Evolutionary conservation across 768 basidiomycete species (phyloP), one percentile per base, ranked within the genome.

Genomic region (Xerocomus potaroensis): DNA sequence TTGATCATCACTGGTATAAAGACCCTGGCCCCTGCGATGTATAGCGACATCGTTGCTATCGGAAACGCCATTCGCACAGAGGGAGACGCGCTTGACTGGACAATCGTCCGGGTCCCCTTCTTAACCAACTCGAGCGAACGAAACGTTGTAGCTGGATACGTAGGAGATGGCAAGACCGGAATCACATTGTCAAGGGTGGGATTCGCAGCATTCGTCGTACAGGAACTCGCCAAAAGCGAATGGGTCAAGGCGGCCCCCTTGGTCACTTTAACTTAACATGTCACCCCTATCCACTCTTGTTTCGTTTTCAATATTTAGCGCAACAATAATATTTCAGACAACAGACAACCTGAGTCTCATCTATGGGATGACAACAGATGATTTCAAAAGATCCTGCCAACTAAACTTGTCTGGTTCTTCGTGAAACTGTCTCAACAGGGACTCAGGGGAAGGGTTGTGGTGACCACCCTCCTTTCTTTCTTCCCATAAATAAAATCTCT

Each of bases 401-500:
- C 79, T 77, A 68, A 96, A 97, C 41, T 83, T 73, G 30, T 76
- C 71, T 3, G 91, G 91, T 24, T 71, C 73, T 59, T 91, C 83
- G 60, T 94, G 87, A 65, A 97, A 95, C 35, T 69, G 72, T 53
- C 68, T 73, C 59, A 94, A 61, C 42, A 91, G 64, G 36, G 71
- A 62, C 49, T 74, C 72, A 15, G 64, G 52, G 2, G 40, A 22
- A 2, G 29, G 36, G 14, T 43, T 33, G 5, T 32, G 44, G 11
- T 33, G 31, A 1, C 33, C 21, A 11, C 47, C 56, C 57, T 53
- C 51, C 22, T 16, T 46, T 15, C 59, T 52, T 35, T 62, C 65
- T 33, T 70, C 66, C 79, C 87, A 84, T 39, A 91, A 64, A 59
- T 94, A 98, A 67, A 94, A 94, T 55, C 79, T 80, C 68, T 97